Base-by-base conservation (phyloP, 2,329 filamentous ascomycete genomes). In the Verticillium isaacii region DNA sequence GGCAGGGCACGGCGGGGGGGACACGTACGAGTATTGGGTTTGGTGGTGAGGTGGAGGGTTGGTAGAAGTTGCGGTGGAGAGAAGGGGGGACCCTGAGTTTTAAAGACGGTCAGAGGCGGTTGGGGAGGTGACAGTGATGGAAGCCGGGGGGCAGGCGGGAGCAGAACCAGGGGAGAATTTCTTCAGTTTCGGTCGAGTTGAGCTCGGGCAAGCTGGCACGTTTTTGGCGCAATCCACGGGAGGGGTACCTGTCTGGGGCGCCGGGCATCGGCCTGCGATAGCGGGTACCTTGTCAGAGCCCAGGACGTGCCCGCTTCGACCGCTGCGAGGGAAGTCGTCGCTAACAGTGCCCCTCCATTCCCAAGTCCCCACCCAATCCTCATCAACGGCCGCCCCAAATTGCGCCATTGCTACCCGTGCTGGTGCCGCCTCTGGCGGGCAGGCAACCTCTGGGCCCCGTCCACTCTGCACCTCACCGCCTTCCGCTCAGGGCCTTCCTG, bases 71-170 rank as follows among this genome's bases (percentile, higher is more conserved):
- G 59, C 41, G 54, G 61, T 62, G 41, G 29, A 41, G 52, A 63
- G 58, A 57, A 56, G 17, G 59, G 62, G 58, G 60, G 55, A 57
- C 57, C 62, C 59, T 65, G 52, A 62, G 64, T 63, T 65, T 65
- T 65, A 64, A 65, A 63, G 63, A 61, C 56, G 52, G 23, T 34
- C 56, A 23, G 19, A 23, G 29, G 54, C 37, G 58, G 45, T 58
- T 57, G 50, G 50, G 56, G 59, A 55, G 37, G 59, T 61, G 62
- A 64, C 57, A 56, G 60, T 45, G 14, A 58, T n/a, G 32, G 12
- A 12, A 58, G 19, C 56, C 32, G 17, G 56, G 56, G 60, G 58
- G 59, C 64, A 58, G 29, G 32, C 32, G 17, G 41, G 23, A 32
- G 25, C 57, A 50, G 57, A 32, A n/a, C 12, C 56, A 41, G 58